Base-by-base conservation (phyloP, 2,329 filamentous ascomycete species). In the Ophiosphaerella herpotricha region DNA sequence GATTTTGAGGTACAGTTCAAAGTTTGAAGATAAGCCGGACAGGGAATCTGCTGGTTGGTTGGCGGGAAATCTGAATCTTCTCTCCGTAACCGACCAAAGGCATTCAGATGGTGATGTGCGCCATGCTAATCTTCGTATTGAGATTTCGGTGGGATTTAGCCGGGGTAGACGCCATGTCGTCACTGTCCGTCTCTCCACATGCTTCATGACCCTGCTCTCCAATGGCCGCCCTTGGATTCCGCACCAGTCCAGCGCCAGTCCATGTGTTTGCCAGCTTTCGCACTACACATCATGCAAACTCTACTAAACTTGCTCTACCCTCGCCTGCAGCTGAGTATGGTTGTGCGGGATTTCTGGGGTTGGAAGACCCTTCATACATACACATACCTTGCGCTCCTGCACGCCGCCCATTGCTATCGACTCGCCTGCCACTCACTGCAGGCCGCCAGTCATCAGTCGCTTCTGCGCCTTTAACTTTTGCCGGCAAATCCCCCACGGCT, bases 311-410 rank as follows among this genome's bases (percentile, higher is more conserved):
- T 38, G 43, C 36, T 39, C 21, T 39, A 8, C 13, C 8, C 34
- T 38, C 24, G 18, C 35, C 26, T 51, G 46, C 46, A 53, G 45
- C 50, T 54, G 47, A 21, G 39, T 16, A 16, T 33, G 51, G 48
- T 42, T 38, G 52, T 60, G 57, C 57, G 54, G 47, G 36, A 52
- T 52, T 54, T 60, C 55, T 56, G 52, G 52, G 57, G 54, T 55
- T 50, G 43, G 18, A 41, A 54, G 51, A 53, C 57, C 54, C 54
- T 57, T 57, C 45, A 54, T 54, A 29, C 26, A 11, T 21, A 21
- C 18, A 21, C 54, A 49, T 52, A 50, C 48, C 39, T 50, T 43
- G 48, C 43, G 45, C 29, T 13, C 35, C 14, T 36, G 38, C 31
- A 23, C 36, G 16, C 23, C 46, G 21, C 34, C 21, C 44, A 16